Conservation (phyloP, 2,329 filamentous ascomycete species). For the Talaromyces rugulosus region DNA sequence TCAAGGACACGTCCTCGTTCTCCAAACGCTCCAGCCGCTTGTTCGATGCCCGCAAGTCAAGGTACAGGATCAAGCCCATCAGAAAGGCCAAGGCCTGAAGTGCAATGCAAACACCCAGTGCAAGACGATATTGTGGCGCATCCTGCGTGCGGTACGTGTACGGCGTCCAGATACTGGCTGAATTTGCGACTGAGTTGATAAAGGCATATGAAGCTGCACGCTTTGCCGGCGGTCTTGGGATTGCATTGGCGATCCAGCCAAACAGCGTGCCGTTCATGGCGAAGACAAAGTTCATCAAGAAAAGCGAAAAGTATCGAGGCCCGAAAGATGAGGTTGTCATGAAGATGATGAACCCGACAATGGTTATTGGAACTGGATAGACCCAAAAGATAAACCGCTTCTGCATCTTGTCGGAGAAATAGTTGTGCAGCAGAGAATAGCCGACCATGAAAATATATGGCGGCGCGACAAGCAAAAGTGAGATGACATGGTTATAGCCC, state of each 20-base stretch:
- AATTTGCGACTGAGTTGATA: slow-evolving; percentile 54
- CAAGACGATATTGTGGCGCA: slow-evolving; percentile 36
- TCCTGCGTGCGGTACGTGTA: slow-evolving; percentile 44
- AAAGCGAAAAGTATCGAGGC: slow-evolving; percentile 53
- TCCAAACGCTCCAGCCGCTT: slow-evolving; percentile 49
- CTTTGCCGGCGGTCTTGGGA: slow-evolving; percentile 52
- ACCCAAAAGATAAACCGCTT: slow-evolving; percentile 52
- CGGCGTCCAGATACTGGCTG: slow-evolving; percentile 50
- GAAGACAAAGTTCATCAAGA: slow-evolving; percentile 55
- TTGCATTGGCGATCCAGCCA: slow-evolving; percentile 49
- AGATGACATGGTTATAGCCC: slow-evolving; percentile 42
- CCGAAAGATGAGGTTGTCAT: slow-evolving; percentile 51
- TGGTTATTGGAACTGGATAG: slow-evolving; percentile 49
- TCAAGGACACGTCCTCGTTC: slow-evolving; percentile 43
- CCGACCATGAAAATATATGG: slow-evolving; percentile 53
- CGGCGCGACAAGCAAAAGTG: slow-evolving; percentile 50
- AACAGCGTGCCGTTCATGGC: slow-evolving; percentile 49
- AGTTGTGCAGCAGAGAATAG: slow-evolving; percentile 43
- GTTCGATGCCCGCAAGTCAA: slow-evolving; percentile 45
- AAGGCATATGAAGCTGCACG: slow-evolving; percentile 53
- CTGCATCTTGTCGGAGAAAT: slow-evolving; percentile 40
- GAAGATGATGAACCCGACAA: slow-evolving; percentile 51
- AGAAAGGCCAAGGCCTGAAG: slow-evolving; percentile 34
- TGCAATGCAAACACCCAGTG: slow-evolving; percentile 40
- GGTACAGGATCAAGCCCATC: slow-evolving; percentile 34